Evolutionary conservation across 495 filamentous ascomycete genomes (phyloP), one percentile per base, ranked within the genome.

Genomic region (Lichina pygmaea): DNA sequence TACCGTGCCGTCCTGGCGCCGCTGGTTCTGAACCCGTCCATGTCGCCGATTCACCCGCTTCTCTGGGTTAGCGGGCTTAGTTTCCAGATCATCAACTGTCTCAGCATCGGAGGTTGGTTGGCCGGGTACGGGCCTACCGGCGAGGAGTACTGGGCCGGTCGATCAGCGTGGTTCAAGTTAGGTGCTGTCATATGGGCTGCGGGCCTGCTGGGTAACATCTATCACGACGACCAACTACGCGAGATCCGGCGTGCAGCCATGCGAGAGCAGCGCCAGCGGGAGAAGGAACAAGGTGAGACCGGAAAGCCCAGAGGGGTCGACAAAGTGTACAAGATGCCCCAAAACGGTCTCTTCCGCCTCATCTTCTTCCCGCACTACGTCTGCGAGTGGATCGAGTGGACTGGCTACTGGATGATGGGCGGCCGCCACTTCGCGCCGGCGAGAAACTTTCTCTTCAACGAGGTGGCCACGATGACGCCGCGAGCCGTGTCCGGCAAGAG

Each of bases 361-460:
- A 71, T 93, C 54, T 67, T 95, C 45, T 92, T 78, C 62, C 85
- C 89, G 48, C 91, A 97, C 56, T 95, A 92, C 56, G 68, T 89
- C 43, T 78, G 73, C 49, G 89, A 97, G 66, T 97, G 89, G 89
- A 58, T 93, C 43, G 91, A 97, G 62, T 95, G 91, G 89, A 54
- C 67, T 15, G 89, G 89, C 0, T 97, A 83, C 54, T 84, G 72
- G 57, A 69, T 93, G 48, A 61, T 70, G n/a, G 73, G 53, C 57
- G 65, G 68, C 16, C 74, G 50, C 55, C 49, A 51, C 8, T 65
- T 71, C 60, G 52, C 71, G 45, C 89, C 89, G 2, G 86, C 81
- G 31, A 60, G 84, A 47, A 63, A 66, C 24, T 97, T 95, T 57
- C 52, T 92, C 46, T 44, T 91, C 12, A 94, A 94, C 56, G 84